These are phyloP conservation scores for Yarrowia osloensis DNA, from an alignment of 805 yeast species.

Conservation along the genomic window DNA sequence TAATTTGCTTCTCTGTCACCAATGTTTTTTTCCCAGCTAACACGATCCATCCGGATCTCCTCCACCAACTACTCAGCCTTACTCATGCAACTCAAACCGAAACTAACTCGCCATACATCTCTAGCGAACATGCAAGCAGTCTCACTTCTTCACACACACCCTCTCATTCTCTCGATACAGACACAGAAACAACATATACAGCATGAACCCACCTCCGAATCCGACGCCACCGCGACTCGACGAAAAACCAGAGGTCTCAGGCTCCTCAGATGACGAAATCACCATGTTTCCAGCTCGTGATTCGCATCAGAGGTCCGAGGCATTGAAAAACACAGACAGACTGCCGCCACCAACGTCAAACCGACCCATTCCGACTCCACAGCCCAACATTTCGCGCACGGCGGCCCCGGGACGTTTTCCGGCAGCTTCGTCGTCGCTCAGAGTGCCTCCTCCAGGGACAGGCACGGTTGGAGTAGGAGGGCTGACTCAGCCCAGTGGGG, in stretches of 20 bases:
- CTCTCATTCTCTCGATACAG: not conserved
- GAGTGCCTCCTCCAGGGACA: conserved; percentile 22
- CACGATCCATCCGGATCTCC: too few species aligned
- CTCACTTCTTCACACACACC: not conserved
- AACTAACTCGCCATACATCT: conserved; percentile 1
- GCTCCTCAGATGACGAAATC: not conserved
- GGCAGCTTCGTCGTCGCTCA: not conserved
- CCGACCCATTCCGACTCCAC: conserved; percentile 18
- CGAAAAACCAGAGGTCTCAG: not conserved
- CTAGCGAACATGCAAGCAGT: not conserved
- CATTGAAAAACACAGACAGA: not conserved
- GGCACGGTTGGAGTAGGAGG: not conserved
- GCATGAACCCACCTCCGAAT: not conserved
- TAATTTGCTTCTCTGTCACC: too few species aligned
- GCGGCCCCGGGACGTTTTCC: conserved; percentile 20
- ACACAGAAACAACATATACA: not conserved
- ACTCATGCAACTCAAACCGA: not conserved
- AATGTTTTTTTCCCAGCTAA: too few species aligned
- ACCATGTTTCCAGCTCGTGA: conserved; percentile 26
- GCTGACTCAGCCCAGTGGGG: conserved; percentile 4
- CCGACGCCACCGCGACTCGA: not conserved
- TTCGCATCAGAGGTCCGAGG: conserved; percentile 3
- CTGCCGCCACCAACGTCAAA: conserved; percentile 19
- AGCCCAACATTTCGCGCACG: not conserved
- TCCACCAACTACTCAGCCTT: not conserved